These are phyloP conservation scores for Pichia thaimueangensis DNA, from an alignment of 805 yeast species.

Conservation along the genomic window DNA sequence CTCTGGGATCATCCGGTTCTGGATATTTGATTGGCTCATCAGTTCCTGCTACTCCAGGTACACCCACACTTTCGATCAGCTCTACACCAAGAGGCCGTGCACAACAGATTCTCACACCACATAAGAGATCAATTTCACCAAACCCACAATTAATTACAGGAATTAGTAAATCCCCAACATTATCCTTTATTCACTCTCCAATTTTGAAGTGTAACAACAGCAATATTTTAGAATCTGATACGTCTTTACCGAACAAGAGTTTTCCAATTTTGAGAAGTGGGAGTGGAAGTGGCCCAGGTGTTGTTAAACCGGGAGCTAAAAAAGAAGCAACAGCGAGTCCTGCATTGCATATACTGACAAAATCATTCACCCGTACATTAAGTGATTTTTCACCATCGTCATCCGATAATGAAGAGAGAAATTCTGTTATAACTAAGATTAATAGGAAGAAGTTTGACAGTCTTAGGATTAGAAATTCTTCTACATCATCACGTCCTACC, in stretches of 20 bases:
- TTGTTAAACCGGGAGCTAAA: background rate
- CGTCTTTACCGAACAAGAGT: background rate
- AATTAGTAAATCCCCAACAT: conserved; percentile 17
- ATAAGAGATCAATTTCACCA: conserved; percentile 30
- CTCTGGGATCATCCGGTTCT: conserved; percentile 17
- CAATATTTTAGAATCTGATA: background rate
- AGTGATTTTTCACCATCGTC: conserved; percentile 46
- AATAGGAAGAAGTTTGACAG: conserved; percentile 25
- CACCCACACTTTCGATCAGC: conserved; percentile 17
- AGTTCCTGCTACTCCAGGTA: conserved; percentile 16
- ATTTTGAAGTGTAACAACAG: conserved; percentile 18
- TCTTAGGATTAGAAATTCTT: background rate
- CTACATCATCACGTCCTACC: conserved; percentile 1
- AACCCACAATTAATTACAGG: conserved; percentile 10
- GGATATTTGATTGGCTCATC: conserved; percentile 13
- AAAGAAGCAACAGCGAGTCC: conserved; percentile 14
- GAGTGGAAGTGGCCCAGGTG: background rate
- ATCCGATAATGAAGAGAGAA: conserved; percentile 61
- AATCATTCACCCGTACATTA: conserved; percentile 12
- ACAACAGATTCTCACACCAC: conserved; percentile 19
- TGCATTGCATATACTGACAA: conserved; percentile 23
- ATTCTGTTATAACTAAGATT: conserved; percentile 45
- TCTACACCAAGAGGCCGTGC: conserved; percentile 17
- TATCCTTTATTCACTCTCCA: conserved; percentile 23
- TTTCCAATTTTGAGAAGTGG: background rate